Evolutionary conservation across 2,329 filamentous ascomycete species (phyloP).

Genomic region (Monosporascus sp.): DNA sequence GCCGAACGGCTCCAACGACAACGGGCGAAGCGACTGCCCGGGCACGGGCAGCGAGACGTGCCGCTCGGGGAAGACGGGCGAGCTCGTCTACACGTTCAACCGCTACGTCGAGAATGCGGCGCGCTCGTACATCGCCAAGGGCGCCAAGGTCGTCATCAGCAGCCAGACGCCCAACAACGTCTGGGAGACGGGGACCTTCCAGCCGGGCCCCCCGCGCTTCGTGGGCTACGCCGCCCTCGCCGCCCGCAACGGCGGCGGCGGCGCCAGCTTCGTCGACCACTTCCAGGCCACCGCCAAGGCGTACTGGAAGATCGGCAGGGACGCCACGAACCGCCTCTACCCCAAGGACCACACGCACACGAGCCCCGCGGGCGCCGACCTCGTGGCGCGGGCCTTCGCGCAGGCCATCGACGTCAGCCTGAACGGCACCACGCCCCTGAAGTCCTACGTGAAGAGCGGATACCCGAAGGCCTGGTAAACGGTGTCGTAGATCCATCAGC

Average conservation of each 20-base stretch:
- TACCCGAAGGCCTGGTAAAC: background rate
- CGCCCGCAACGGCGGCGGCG: conserved; percentile 11
- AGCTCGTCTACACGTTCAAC: conserved; percentile 26
- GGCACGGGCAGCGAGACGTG: conserved; percentile 49
- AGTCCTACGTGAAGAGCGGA: conserved; percentile 8
- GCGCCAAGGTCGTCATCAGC: conserved; percentile 55
- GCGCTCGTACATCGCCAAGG: conserved; percentile 39
- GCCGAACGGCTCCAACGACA: conserved; percentile 43
- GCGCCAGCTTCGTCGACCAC: conserved; percentile 52
- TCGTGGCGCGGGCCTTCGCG: conserved; percentile 51
- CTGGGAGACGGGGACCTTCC: conserved; percentile 51
- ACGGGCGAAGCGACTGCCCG: conserved; percentile 54
- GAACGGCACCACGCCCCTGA: conserved; percentile 19
- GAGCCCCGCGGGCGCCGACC: conserved; percentile 45
- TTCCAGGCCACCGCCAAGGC: conserved; percentile 46
- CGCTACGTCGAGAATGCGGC: conserved; percentile 23
- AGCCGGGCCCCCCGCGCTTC: conserved; percentile 45
- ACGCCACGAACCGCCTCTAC: conserved; percentile 44
- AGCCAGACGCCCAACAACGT: conserved; percentile 57
- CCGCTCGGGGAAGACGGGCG: conserved; percentile 27
- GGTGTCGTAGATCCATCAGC: too few relatives aligned
- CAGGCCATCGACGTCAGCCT: conserved; percentile 35
- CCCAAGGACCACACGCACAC: conserved; percentile 60
- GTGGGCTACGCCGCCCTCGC: conserved; percentile 40
- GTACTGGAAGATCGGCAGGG: conserved; percentile 41